These are phyloP conservation scores for Pseudogymnoascus verrucosus DNA, from an alignment of 2,329 filamentous ascomycete genomes.

Conservation along the genomic window DNA sequence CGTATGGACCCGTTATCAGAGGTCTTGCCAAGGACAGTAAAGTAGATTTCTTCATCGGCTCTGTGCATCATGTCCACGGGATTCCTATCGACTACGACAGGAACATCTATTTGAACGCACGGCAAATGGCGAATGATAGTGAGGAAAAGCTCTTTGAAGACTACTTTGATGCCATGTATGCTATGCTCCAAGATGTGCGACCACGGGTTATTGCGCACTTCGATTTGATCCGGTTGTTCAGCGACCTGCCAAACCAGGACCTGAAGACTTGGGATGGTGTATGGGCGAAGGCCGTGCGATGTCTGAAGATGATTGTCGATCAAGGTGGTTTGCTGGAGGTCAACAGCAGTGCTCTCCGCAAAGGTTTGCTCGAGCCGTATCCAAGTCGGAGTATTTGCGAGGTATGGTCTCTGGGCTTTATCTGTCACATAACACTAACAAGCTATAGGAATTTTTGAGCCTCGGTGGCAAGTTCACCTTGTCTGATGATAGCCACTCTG, in stretches of 20 bases:
- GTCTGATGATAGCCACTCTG: conserved; percentile 89
- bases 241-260: conserved; percentile 48
- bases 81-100: conserved; percentile 84
- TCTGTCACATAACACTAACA: background rate
- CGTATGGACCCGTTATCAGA: conserved; percentile 49
- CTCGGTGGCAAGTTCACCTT: conserved; percentile 78
- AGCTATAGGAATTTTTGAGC: conserved; percentile 55
- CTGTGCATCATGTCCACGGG: conserved; percentile 79
- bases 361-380: conserved; percentile 87
- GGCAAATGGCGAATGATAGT: conserved; percentile 38
- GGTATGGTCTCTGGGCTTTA: conserved; percentile 39
- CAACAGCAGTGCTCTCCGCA: conserved; percentile 79
- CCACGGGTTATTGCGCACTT: conserved; percentile 88
- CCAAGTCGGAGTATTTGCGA: conserved; percentile 71
- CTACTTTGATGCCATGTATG: conserved; percentile 82
- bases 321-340: conserved; percentile 84
- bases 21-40: conserved; percentile 49
- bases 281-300: conserved; percentile 67
- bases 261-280: conserved; percentile 52
- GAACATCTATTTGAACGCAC: conserved; percentile 47
- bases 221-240: conserved; percentile 79
- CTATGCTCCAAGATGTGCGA: conserved; percentile 65
- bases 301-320: conserved; percentile 59
- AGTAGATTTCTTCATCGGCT: conserved; percentile 88
- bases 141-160: conserved; percentile 70